A percentile compares a stretch with the other conserved stretches of the same genome.
phyloP scores from a whole-genome alignment of 2,329 filamentous ascomycete species.

The Aspergillus quadrilineatus region DNA sequence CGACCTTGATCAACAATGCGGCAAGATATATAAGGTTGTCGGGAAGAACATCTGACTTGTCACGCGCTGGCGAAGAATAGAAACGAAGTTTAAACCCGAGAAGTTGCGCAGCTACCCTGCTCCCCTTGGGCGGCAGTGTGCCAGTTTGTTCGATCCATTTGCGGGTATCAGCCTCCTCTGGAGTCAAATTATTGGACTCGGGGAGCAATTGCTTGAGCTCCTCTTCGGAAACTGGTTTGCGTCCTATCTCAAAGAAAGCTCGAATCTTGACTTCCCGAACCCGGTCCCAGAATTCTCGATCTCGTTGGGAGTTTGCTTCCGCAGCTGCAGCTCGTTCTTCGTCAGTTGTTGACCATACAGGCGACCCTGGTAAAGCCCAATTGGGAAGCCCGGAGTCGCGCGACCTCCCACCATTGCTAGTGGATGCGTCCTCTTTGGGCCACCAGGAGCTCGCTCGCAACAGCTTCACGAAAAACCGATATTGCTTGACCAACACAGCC shows the following conservation, averaged over 20 bases:
- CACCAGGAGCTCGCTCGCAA: slow-evolving; percentile 94
- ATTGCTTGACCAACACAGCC: slow-evolving; percentile 87
- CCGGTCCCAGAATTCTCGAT: slow-evolving; percentile 75
- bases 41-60: slow-evolving; percentile 73
- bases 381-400: slow-evolving; percentile 67
- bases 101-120: slow-evolving; percentile 87
- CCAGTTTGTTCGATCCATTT: slow-evolving; percentile 80
- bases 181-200: slow-evolving; percentile 36
- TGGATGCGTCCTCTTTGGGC: slow-evolving; percentile 66
- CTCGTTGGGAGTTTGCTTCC: slow-evolving; percentile 62
- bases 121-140: slow-evolving; percentile 79
- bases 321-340: slow-evolving; percentile 64
- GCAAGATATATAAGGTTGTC: slow-evolving; percentile 91
- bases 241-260: slow-evolving; percentile 87
- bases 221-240: slow-evolving; percentile 62
- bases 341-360: slow-evolving; percentile 62
- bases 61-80: slow-evolving; percentile 78
- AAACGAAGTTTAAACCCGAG: slow-evolving; percentile 97
- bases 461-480: slow-evolving; percentile 91
- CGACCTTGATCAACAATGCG: slow-evolving; percentile 91
- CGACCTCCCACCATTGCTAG: slow-evolving; percentile 27
- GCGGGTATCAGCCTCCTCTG: slow-evolving; percentile 58
- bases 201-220: slow-evolving; percentile 53
- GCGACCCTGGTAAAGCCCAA: slow-evolving; percentile 77
- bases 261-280: slow-evolving; percentile 73